These are phyloP conservation scores for Yamadazyma sp. DNA, from an alignment of 1,139 yeast species.

Conservation along the genomic window DNA sequence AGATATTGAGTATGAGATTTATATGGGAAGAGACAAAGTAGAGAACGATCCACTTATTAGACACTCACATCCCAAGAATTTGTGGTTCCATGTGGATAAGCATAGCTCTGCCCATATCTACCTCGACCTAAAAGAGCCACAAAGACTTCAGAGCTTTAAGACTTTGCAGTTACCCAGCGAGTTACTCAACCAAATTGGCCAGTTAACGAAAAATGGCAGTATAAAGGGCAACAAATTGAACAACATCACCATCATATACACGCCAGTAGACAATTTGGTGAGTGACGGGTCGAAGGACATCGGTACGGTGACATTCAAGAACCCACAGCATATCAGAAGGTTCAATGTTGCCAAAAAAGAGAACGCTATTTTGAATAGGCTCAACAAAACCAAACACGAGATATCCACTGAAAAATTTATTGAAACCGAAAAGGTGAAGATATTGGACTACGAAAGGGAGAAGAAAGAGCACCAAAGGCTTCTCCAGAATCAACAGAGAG, in stretches of 20 bases:
- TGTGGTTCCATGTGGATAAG: slow-evolving; percentile 87
- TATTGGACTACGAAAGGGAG: slow-evolving; percentile 35
- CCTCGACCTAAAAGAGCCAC: slow-evolving; percentile 54
- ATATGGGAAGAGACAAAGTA: slow-evolving; percentile 75
- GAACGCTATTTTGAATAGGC: slow-evolving; percentile 61
- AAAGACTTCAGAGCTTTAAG: slow-evolving; percentile 28
- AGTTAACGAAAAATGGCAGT: slow-evolving; percentile 77
- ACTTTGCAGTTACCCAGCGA: slow-evolving; percentile 47
- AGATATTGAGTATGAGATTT: slow-evolving; percentile 37
- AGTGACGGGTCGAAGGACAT: slow-evolving; percentile 76
- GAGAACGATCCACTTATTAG: slow-evolving; percentile 77
- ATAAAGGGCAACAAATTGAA: slow-evolving; percentile 75
- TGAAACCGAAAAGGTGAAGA: slow-evolving; percentile 41
- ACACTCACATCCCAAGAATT: slow-evolving; percentile 65
- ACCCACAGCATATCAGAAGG: slow-evolving; percentile 53
- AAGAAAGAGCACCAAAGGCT: slow-evolving; percentile 33
- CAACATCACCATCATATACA: slow-evolving; percentile 68
- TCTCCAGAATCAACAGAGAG: slow-evolving; percentile 25
- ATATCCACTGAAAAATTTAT: slow-evolving; percentile 51
- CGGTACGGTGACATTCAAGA: slow-evolving; percentile 80
- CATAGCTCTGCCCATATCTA: slow-evolving; percentile 83
- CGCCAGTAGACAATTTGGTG: slow-evolving; percentile 73
- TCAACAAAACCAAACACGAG: slow-evolving; percentile 63
- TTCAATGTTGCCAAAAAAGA: slow-evolving; percentile 58
- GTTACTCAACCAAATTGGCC: slow-evolving; percentile 64